Evolutionary conservation across 495 filamentous ascomycete species (phyloP), one percentile per base, ranked within the genome.

Genomic region (Lichina pygmaea): DNA sequence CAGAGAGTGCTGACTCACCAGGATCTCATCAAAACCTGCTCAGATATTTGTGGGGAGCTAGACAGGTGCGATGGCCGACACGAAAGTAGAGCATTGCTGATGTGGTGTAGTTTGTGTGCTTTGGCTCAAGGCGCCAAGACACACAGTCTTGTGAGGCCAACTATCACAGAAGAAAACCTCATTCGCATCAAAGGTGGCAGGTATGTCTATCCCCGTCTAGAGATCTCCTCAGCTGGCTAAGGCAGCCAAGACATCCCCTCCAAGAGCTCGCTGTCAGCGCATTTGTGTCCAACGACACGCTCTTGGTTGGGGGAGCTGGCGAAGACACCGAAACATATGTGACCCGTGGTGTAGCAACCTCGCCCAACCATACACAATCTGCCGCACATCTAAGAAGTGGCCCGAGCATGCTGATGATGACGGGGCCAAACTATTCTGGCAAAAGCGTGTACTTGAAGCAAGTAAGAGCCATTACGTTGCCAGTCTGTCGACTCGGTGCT

Each of bases 371-470:
- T 4, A 24, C 24, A 24, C 24, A 24, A 24, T 24, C 9, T 12
- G 13, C 38, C 32, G 39, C 9, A 40, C 45, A 52, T 36, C 39
- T 48, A 33, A 33, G 24, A 13, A 41, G 53, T 45, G 51, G 53
- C 36, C 77, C 82, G 6, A 85, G 75, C 48, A 82, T 86, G 67
- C 54, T 94, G 3, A 59, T 95, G 7, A 55, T 95, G 53, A 95
- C 89, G 0, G 89, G 89, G 0, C 86, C 89, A 34, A 95, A 97
- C 52, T 92, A 83, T 60, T 94, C 89, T 0, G 91, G 89, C 7
- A 95, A 95, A 56, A 93, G 83, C 54, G 72, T 95, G 32, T 93
- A 93, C 59, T 75, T 97, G 60, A 95, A 91, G 57, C 89, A 93
- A 55, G 73, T 65, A 43, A 52, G 48, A 7, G 2, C 1, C 4